phyloP scores from a whole-genome alignment of 2,329 filamentous ascomycete genomes.

The Cladosporium sphaerospermum region DNA sequence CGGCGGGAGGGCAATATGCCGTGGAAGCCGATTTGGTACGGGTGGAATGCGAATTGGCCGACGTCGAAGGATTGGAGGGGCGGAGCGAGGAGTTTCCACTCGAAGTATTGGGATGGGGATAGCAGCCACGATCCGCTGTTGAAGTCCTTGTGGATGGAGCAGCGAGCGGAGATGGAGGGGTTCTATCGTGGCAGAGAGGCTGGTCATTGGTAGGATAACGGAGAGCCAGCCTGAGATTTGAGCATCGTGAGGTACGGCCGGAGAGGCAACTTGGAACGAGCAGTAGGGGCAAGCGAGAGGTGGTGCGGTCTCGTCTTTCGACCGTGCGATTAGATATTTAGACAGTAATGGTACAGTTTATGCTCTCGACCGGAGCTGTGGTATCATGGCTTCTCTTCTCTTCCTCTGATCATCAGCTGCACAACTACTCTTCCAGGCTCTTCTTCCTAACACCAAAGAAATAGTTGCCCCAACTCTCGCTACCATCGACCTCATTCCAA shows the following conservation, averaged over 20 bases:
- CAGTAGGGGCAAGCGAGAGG: no score
- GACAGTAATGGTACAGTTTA: no score
- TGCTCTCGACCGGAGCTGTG: no score
- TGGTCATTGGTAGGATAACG: not conserved
- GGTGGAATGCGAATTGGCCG: slow-evolving; percentile 37
- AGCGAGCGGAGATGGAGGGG: slow-evolving; percentile 33
- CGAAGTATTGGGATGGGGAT: slow-evolving; percentile 37
- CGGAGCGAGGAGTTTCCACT: slow-evolving; percentile 33
- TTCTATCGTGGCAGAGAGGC: slow-evolving; percentile 6
- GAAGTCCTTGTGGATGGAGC: slow-evolving; percentile 31
- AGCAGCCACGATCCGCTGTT: slow-evolving; percentile 29
- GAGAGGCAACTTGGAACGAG: no score
- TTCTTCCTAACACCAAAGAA: slow-evolving; percentile 76
- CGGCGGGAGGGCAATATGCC: slow-evolving; percentile 36
- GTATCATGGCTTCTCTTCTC: no score
- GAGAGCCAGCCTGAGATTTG: no score
- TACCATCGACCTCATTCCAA: slow-evolving; percentile 75
- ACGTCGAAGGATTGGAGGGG: slow-evolving; percentile 31
- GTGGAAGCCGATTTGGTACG: slow-evolving; percentile 33
- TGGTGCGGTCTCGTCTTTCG: no score
- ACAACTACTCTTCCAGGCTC: not conserved
- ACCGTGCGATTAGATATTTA: no score
- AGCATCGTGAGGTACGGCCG: no score
- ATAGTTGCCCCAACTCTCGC: slow-evolving; percentile 88
- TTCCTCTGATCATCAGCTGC: no score